Percentiles rank a stretch among this genome's conserved stretches.
phyloP scores from a whole-genome alignment of 805 yeast species.

The Wickerhamomyces mucosus region DNA sequence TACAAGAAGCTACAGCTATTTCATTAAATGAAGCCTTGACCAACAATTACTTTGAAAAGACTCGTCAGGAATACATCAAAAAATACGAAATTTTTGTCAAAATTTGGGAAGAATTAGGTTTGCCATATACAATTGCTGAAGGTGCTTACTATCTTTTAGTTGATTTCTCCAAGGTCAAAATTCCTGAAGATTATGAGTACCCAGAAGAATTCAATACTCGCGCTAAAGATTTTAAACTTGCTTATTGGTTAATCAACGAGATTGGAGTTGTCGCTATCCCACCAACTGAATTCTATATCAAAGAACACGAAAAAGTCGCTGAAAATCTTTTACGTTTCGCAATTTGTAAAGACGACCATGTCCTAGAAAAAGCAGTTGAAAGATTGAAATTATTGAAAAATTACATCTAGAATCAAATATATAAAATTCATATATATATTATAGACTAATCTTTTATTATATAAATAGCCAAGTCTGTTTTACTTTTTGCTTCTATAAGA shows the following conservation, averaged over 20 bases:
- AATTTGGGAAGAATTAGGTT: constrained; percentile 76
- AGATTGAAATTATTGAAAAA: constrained; percentile 63
- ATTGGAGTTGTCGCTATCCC: constrained; percentile 95
- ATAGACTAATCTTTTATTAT: no score
- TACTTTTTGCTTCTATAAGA: constrained; percentile 15
- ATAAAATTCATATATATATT: no score
- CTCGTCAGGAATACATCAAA: constrained; percentile 55
- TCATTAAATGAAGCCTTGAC: constrained; percentile 57
- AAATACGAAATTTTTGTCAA: constrained; percentile 68
- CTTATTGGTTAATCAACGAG: constrained; percentile 89
- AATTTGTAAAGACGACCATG: constrained; percentile 84
- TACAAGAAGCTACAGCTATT: constrained; percentile 85
- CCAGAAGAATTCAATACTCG: constrained; percentile 61
- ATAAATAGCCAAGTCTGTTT: no score
- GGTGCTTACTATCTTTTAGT: constrained; percentile 93
- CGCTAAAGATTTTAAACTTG: constrained; percentile 80
- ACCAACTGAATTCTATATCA: constrained; percentile 86
- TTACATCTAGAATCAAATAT: constrained; percentile 45
- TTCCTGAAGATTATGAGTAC: constrained; percentile 63
- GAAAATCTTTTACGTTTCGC: constrained; percentile 89
- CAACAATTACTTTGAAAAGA: constrained; percentile 58
- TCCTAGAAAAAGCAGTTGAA: constrained; percentile 72
- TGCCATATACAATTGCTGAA: constrained; percentile 85
- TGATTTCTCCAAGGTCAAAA: constrained; percentile 70
- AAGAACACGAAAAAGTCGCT: constrained; percentile 62